Evolutionary conservation across 1,284 basidiomycete genomes (phyloP).

Genomic region (Grifola frondosa): DNA sequence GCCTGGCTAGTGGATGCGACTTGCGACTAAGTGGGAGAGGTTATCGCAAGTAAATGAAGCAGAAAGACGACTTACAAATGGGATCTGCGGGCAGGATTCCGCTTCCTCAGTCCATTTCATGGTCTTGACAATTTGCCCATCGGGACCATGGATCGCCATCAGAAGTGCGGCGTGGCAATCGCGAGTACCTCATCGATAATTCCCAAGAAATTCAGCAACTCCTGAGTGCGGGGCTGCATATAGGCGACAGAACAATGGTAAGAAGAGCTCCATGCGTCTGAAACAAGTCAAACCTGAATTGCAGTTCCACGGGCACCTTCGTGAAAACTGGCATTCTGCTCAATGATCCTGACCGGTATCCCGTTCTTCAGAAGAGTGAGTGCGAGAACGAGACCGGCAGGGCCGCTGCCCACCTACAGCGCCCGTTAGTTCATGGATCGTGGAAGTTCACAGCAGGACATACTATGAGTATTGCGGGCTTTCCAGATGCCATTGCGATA

Average conservation of each 20-base stretch:
- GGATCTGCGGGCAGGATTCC: slow-evolving; percentile 18
- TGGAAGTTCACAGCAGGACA: too few species aligned
- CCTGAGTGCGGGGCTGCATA: slow-evolving; percentile 21
- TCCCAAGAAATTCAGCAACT: slow-evolving; percentile 22
- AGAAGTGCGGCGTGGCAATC: background rate
- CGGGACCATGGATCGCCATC: slow-evolving; percentile 15
- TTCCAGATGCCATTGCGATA: too few species aligned
- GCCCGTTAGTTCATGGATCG: too few species aligned
- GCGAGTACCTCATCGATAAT: slow-evolving; percentile 11
- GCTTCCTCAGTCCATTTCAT: slow-evolving; percentile 8
- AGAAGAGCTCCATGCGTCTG: too few species aligned
- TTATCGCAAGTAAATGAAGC: background rate
- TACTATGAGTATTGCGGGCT: too few species aligned
- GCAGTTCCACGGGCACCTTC: too few species aligned
- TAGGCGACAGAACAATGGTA: too few species aligned
- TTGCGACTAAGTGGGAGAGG: background rate
- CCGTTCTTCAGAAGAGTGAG: slow-evolving; percentile 25
- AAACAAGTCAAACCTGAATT: too few species aligned
- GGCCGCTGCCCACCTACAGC: slow-evolving; percentile 30
- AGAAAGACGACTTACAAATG: slow-evolving; percentile 18
- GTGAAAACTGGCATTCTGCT: slow-evolving; percentile 27
- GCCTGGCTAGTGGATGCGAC: slow-evolving; percentile 35
- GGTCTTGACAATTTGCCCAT: slow-evolving; percentile 10
- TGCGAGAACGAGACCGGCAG: slow-evolving; percentile 25
- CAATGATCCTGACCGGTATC: slow-evolving; percentile 36